Evolutionary conservation across 2,329 filamentous ascomycete species (phyloP).

Genomic region (Cercospora citrullina): DNA sequence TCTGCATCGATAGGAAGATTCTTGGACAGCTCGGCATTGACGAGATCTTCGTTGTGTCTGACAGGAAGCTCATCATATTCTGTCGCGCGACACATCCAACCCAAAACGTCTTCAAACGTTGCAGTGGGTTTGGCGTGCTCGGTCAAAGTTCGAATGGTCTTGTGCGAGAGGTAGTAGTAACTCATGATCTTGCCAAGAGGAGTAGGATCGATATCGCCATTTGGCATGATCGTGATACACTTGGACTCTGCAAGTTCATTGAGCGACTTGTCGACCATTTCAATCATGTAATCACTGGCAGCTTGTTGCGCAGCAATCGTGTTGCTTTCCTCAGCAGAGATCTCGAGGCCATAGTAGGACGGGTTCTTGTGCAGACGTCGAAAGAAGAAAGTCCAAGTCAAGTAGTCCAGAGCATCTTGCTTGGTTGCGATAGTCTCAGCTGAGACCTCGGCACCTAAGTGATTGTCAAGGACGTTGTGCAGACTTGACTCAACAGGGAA

Average conservation of each 20-base stretch:
- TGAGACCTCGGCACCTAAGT: constrained; percentile 91
- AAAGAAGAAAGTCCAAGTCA: constrained; percentile 99
- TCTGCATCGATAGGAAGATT: constrained; percentile 72
- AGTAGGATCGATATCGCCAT: constrained; percentile 86
- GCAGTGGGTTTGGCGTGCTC: constrained; percentile 72
- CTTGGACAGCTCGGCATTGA: constrained; percentile 85
- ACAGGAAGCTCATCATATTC: constrained; percentile 98
- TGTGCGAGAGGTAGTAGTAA: constrained; percentile 95
- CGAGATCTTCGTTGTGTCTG: constrained; percentile 95
- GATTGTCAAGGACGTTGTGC: constrained; percentile 95
- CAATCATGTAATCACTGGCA: constrained; percentile 93
- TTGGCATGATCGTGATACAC: constrained; percentile 79
- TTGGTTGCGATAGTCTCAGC: constrained; percentile 91
- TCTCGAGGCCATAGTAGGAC: constrained; percentile 94
- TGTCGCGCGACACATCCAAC: constrained; percentile 89
- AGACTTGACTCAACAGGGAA: constrained; percentile 96
- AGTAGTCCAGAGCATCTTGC: constrained; percentile 94
- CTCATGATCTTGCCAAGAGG: constrained; percentile 97
- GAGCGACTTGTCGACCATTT: constrained; percentile 85
- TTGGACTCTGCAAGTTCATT: constrained; percentile 77
- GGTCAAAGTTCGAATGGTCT: constrained; percentile 84
- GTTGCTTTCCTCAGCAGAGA: constrained; percentile 89
- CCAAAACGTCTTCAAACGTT: constrained; percentile 76
- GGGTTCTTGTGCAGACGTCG: constrained; percentile 95
- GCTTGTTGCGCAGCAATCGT: constrained; percentile 79